Evolutionary conservation across 306 rosid species (phyloP).

Genomic region (Malus sylvestris): DNA sequence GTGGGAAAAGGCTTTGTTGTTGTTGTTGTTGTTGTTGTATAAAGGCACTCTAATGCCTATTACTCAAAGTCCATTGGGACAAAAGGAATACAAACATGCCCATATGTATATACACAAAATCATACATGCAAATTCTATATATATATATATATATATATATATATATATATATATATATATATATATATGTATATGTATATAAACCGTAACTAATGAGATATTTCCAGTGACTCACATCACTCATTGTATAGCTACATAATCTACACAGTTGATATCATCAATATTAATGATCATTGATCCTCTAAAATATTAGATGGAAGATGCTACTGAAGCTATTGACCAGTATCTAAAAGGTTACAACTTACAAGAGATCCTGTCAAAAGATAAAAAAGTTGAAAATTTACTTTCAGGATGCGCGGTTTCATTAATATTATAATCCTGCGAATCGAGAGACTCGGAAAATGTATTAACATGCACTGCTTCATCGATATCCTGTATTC

Average conservation of each 20-base stretch:
- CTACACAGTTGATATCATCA: not conserved
- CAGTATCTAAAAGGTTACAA: slow-evolving; percentile 11
- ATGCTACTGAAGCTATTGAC: slow-evolving; percentile 8
- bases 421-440: slow-evolving; percentile 65
- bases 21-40: too few species aligned
- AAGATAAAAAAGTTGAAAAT: slow-evolving; percentile 1
- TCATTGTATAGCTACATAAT: not conserved
- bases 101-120: too few species aligned
- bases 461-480: slow-evolving; percentile 75
- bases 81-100: too few species aligned
- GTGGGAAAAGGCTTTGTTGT: too few species aligned
- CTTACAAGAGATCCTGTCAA: not conserved
- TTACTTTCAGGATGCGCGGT: slow-evolving; percentile 78
- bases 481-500: slow-evolving; percentile 86
- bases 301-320: not conserved
- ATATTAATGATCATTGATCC: not conserved
- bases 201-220: not conserved
- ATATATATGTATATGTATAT: too few species aligned
- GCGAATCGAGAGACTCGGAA: slow-evolving; percentile 57
- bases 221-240: not conserved
- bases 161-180: too few species aligned
- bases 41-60: not conserved
- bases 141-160: too few species aligned
- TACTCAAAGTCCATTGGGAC: not conserved
- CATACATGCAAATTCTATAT: too few species aligned